Base-by-base conservation (phyloP, 2,329 filamentous ascomycete genomes). In the Monilinia aucupariae region DNA sequence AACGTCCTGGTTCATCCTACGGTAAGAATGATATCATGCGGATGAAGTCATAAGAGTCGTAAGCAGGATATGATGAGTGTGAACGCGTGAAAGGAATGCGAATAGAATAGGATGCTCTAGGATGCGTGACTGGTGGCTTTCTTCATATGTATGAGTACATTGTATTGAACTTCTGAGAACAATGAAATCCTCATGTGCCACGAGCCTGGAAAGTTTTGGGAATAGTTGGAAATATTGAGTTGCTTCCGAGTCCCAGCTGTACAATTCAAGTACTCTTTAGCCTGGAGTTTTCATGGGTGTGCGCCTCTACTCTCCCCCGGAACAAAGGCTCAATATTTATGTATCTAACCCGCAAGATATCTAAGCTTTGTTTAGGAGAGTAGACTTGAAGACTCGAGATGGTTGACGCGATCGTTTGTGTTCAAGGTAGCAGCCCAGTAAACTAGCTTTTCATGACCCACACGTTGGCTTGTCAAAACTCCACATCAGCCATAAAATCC, bases 351-450 rank as follows among this genome's bases (percentile, higher is more conserved):
- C n/a, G n/a, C n/a, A n/a, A n/a, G n/a, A n/a, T n/a, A n/a, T n/a
- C n/a, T n/a, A n/a, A n/a, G n/a, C n/a, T n/a, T n/a, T n/a, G n/a
- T n/a, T n/a, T n/a, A n/a, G n/a, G n/a, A n/a, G n/a, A n/a, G n/a
- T n/a, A 37, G 43, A 59, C 45, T 39, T 30, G 55, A 22, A 27
- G 10, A 25, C 45, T 49, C n/a, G 41, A 49, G 22, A 20, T 48
- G 43, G 27, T 45, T 17, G 13, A 49, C 41, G 48, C 43, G 43
- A 27, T 34, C 30, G 17, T 49, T 49, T 59, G 25, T n/a, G 22
- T 59, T n/a, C 30, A 48, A 48, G 45, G 51, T 59, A 27, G 22
- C 47, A 53, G 37, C 59, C 47, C 59, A 53, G 59, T 41, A n/a
- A 61, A 37, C 4, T 53, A 34, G 39, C 20, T 52, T 43, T 50